phyloP scores from a whole-genome alignment of 768 basidiomycete species.

The Coprinellus micaceus region DNA sequence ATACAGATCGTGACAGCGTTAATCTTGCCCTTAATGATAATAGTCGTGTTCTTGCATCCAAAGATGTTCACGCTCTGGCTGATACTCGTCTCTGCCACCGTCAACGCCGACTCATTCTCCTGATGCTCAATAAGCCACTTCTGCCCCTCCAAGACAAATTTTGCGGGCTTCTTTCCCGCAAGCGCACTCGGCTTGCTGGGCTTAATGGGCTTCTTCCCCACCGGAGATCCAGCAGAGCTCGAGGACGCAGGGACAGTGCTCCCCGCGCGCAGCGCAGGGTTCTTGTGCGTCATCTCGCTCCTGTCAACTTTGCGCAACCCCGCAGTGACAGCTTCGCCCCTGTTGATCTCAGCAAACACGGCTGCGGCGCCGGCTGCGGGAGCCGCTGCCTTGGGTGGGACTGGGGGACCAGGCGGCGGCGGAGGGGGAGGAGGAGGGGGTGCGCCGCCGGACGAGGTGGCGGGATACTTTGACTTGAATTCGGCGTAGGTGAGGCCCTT shows the following conservation, averaged over 20 bases:
- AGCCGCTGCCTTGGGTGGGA: constrained; percentile 48
- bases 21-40: constrained; percentile 88
- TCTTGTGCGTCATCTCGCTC: constrained; percentile 99
- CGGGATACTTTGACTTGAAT: constrained; percentile 32
- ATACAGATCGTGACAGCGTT: constrained; percentile 89
- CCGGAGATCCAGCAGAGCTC: constrained; percentile 18
- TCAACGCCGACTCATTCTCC: constrained; percentile 72
- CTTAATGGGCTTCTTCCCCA: constrained; percentile 65
- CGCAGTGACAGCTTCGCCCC: constrained; percentile 86
- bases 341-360: constrained; percentile 88
- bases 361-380: constrained; percentile 61
- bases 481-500: constrained; percentile 61
- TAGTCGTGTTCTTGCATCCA: constrained; percentile 81
- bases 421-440: constrained; percentile 56
- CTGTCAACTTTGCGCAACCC: constrained; percentile 90
- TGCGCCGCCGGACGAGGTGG: constrained; percentile 33
- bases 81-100: constrained; percentile 72
- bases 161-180: constrained; percentile 87
- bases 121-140: constrained; percentile 95
- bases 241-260: constrained; percentile 38
- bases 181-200: constrained; percentile 83
- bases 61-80: constrained; percentile 86
- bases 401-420: constrained; percentile 49
- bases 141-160: constrained; percentile 84
- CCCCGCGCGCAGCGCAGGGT: constrained; percentile 79